Evolutionary conservation across 2,329 filamentous ascomycete species (phyloP).

Genomic region (Fusarium zealandicum): DNA sequence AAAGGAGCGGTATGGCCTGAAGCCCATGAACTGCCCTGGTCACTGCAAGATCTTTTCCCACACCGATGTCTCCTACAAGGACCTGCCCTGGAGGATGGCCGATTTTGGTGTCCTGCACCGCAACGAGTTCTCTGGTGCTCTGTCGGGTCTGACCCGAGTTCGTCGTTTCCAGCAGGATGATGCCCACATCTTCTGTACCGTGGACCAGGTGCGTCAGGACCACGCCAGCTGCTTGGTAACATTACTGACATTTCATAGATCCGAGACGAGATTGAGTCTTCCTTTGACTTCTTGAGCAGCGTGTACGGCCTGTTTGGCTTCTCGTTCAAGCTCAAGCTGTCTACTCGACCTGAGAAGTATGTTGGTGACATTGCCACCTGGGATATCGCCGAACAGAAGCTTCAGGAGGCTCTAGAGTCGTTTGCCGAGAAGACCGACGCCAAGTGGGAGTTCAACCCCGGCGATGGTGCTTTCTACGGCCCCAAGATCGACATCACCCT

Average conservation of each 20-base stretch:
- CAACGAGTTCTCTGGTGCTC: conserved; percentile 92
- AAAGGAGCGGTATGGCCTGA: conserved; percentile 76
- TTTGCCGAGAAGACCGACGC: conserved; percentile 70
- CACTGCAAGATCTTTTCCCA: conserved; percentile 90
- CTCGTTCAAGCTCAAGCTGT: conserved; percentile 92
- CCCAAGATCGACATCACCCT: conserved; percentile 99
- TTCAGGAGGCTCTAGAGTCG: conserved; percentile 79
- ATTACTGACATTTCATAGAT: conserved; percentile 42
- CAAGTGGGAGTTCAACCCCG: conserved; percentile 89
- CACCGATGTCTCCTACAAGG: conserved; percentile 80
- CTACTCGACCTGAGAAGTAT: conserved; percentile 87
- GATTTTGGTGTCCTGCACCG: conserved; percentile 96
- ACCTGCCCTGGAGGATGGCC: conserved; percentile 89
- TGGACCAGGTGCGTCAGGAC: conserved; percentile 44
- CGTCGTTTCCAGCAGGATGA: conserved; percentile 96
- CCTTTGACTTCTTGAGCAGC: conserved; percentile 85
- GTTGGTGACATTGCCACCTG: conserved; percentile 87
- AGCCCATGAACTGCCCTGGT: conserved; percentile 98
- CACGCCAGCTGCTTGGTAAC: too few relatives aligned
- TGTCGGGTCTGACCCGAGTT: conserved; percentile 90
- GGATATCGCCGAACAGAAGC: conserved; percentile 84
- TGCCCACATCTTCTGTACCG: conserved; percentile 87
- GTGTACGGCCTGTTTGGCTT: conserved; percentile 70
- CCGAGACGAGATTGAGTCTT: conserved; percentile 67
- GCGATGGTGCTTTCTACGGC: conserved; percentile 97